A percentile compares a stretch with the other conserved stretches of the same genome.
These are phyloP conservation scores for Diaporthe batatas DNA, from an alignment of 2,329 filamentous ascomycete genomes.

Conservation along the genomic window DNA sequence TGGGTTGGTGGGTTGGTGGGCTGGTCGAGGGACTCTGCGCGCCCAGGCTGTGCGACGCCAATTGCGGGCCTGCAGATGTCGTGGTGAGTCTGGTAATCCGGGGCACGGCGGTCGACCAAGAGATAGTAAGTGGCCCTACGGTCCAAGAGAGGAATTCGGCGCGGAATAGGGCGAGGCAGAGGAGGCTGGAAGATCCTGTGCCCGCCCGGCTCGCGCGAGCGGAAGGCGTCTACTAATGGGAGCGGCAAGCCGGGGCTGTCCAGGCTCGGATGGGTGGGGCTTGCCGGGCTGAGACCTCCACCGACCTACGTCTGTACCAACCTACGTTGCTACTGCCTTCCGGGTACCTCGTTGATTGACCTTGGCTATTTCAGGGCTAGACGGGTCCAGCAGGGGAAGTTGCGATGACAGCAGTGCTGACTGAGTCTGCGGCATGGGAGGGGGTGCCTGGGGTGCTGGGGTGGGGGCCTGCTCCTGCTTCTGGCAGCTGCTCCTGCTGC, in stretches of 20 bases:
- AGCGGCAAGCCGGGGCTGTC: constrained; percentile 26
- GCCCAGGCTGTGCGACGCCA: constrained; percentile 37
- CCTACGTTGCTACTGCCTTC: constrained; percentile 21
- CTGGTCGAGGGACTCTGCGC: not conserved
- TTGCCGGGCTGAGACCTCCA: constrained; percentile 35
- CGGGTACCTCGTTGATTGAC: constrained; percentile 10
- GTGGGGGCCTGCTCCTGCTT: not conserved
- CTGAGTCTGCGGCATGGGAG: constrained; percentile 8
- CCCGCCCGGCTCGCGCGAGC: constrained; percentile 33
- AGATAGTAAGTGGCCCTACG: not conserved
- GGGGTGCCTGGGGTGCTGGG: too few species aligned
- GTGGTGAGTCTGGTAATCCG: constrained; percentile 20
- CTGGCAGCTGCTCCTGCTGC: too few species aligned
- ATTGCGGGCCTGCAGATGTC: constrained; percentile 29
- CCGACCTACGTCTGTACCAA: constrained; percentile 21
- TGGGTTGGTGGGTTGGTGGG: too few species aligned
- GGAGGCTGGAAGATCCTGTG: constrained; percentile 27
- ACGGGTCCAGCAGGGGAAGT: constrained; percentile 1
- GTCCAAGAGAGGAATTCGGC: constrained; percentile 25
- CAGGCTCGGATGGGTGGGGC: constrained; percentile 31
- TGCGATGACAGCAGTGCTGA: constrained; percentile 30
- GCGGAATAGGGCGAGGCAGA: constrained; percentile 33
- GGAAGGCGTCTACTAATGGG: constrained; percentile 36
- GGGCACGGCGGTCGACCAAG: constrained; percentile 18
- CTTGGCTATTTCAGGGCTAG: constrained; percentile 1